Conservation (phyloP, 208 protist species). For the Lotmaria passim region DNA sequence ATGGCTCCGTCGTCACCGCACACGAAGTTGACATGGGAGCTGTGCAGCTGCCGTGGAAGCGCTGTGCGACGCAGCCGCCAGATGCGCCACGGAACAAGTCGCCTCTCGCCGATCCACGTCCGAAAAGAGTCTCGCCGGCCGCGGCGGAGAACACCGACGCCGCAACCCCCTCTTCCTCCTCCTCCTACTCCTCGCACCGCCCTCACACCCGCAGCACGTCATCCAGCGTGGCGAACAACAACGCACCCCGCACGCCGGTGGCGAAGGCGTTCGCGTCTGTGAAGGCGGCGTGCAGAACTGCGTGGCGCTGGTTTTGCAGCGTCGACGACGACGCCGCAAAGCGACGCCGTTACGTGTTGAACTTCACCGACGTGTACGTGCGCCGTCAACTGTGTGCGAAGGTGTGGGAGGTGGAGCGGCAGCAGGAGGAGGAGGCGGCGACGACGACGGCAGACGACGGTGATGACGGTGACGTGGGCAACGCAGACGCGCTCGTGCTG, state of each 20-base stretch:
- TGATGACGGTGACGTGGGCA: background rate
- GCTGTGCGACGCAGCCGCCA: background rate
- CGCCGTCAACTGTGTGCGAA: constrained; percentile 20
- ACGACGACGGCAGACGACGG: background rate
- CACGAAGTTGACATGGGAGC: background rate
- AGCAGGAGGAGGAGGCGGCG: background rate
- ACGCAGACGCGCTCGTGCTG: background rate
- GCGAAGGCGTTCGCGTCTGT: too few relatives aligned
- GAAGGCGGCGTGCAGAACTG: background rate
- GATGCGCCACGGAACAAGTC: background rate
- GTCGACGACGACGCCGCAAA: constrained; percentile 10
- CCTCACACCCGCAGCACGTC: too few relatives aligned
- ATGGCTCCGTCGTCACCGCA: background rate
- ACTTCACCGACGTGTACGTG: constrained; percentile 30
- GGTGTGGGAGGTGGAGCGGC: background rate
- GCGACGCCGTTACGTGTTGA: constrained; percentile 9
- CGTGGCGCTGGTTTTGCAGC: constrained; percentile 2
- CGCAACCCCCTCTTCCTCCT: too few relatives aligned
- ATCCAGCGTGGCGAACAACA: too few relatives aligned
- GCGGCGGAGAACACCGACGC: too few relatives aligned
- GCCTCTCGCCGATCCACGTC: background rate
- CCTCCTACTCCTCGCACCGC: too few relatives aligned
- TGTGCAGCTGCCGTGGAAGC: constrained; percentile 9
- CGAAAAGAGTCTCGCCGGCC: background rate
- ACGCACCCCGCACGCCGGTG: too few relatives aligned